phyloP scores from a whole-genome alignment of 73 alveolate genomes.

The Symbiodinium pilosum region DNA sequence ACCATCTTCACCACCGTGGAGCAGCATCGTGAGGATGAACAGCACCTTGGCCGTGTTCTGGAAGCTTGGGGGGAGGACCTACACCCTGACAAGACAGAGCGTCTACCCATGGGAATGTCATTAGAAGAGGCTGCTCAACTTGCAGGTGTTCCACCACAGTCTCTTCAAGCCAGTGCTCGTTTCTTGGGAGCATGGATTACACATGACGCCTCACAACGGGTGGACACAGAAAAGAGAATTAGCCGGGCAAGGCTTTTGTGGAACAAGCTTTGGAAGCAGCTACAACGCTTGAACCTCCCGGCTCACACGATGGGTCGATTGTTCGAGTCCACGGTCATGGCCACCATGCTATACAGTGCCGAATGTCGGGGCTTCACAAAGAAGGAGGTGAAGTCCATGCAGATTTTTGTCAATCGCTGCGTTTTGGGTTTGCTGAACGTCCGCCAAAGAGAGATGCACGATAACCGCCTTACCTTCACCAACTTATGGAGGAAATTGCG shows the following conservation, averaged over 20 bases:
- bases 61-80: conserved; percentile 21
- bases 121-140: neutral
- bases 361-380: neutral
- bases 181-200: conserved; percentile 29
- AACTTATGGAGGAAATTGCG: neutral
- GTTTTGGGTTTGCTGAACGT: neutral
- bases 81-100: conserved; percentile 26
- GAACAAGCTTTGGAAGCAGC: conserved; percentile 6
- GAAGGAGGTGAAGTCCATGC: neutral
- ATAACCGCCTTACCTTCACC: neutral
- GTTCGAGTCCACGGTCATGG: conserved; percentile 7
- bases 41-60: neutral
- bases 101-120: neutral
- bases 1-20: conserved; percentile 22
- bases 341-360: neutral
- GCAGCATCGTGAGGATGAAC: neutral
- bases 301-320: neutral
- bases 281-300: neutral
- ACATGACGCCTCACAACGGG: neutral
- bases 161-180: neutral
- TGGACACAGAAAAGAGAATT: neutral
- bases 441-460: neutral
- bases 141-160: neutral
- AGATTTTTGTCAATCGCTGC: conserved; percentile 11
- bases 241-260: neutral